Evolutionary conservation across 306 rosid species (phyloP).

Genomic region (Trifolium dubium): DNA sequence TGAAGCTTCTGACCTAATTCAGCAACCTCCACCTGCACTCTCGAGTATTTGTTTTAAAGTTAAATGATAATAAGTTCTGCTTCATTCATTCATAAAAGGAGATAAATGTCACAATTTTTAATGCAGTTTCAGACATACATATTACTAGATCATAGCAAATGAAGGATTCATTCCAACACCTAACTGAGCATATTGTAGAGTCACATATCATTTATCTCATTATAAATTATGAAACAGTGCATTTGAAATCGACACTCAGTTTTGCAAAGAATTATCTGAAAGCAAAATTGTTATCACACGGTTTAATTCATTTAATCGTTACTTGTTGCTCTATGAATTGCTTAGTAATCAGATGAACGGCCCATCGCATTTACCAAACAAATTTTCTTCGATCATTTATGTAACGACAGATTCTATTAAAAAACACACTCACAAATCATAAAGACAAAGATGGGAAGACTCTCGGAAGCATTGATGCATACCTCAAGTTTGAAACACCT

Average conservation of each 20-base stretch:
- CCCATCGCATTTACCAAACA: conserved; percentile 3
- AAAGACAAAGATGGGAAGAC: conserved; percentile 17
- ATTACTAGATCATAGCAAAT: conserved; percentile 4
- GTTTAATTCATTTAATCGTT: background rate
- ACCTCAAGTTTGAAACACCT: conserved; percentile 99
- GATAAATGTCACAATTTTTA: conserved; percentile 4
- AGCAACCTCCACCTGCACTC: conserved; percentile 81
- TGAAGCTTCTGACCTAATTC: conserved; percentile 94
- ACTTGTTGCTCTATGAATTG: background rate
- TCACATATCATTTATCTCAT: background rate
- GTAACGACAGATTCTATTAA: conserved; percentile 14
- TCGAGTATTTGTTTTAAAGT: conserved; percentile 33
- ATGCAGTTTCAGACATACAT: background rate
- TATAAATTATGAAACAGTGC: background rate
- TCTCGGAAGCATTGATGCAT: conserved; percentile 36
- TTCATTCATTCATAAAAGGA: background rate
- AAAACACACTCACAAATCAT: conserved; percentile 4
- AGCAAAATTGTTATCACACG: background rate
- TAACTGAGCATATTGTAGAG: background rate
- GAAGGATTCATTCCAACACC: conserved; percentile 6
- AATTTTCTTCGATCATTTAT: conserved; percentile 5
- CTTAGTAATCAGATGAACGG: conserved; percentile 8
- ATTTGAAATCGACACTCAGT: conserved; percentile 3
- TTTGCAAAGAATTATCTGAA: conserved; percentile 6
- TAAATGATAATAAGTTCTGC: conserved; percentile 9